Evolutionary conservation across 176 grass and related monocot species (phyloP), one percentile per base, ranked within the genome.

Genomic region (Phragmites australis): DNA sequence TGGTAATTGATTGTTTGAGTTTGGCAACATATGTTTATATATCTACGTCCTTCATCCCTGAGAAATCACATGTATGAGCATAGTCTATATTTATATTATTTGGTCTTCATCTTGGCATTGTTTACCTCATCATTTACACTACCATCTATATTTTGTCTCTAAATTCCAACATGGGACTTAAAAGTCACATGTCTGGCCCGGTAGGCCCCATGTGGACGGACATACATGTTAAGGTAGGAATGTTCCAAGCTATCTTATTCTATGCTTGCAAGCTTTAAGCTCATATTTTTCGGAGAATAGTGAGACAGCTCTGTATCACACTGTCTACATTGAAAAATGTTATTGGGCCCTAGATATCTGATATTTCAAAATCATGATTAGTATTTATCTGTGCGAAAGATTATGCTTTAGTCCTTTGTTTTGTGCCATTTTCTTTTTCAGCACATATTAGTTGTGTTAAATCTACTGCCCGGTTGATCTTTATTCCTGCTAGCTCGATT

Each of bases 391-490:
- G 13, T 39, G 34, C 34, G 34, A 37, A 37, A 37, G 34, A 37
- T 37, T 37, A 37, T 37, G 34, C 34, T 43, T 43, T 19, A 43
- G 22, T 11, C 17, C 2, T 50, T 22, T 65, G 9, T 49, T 60
- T 60, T 51, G 12, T 25, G 7, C 10, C 34, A 19, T 37, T 83
- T 77, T 77, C 44, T 62, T 87, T 79, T 83, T 46, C 57, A 47
- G 65, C 56, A 58, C 60, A 64, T 55, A 10, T 66, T 87, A 15
- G 39, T 69, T 43, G 13, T 19, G 15, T 26, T 59, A 22, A 42
- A 60, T 77, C 30, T 37, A 5, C 34, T 37, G 34, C 5, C 5
- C 5, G 34, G 34, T 37, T 37, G 34, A 37, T 37, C 34, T 55
- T 58, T 77, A 72, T 23, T 29, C 72, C 42, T 23, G 25, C n/a